Evolutionary conservation across 75 land plant species (phyloP).

Genomic region (Adiantum capillusveneris): DNA sequence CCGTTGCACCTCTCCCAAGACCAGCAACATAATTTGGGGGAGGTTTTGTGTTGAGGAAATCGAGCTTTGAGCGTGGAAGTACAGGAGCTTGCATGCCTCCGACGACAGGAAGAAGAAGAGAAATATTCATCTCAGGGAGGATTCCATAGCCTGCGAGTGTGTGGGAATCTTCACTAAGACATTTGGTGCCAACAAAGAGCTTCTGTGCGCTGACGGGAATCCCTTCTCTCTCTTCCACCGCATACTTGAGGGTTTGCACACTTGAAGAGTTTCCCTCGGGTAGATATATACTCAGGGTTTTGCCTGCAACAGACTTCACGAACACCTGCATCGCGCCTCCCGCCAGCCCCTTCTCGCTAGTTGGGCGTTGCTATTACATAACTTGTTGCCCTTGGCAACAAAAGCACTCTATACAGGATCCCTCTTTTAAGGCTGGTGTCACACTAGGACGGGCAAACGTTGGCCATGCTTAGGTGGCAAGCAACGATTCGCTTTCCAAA

Average conservation of each 20-base stretch:
- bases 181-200: constrained; percentile 21
- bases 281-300: constrained; percentile 30
- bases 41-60: constrained; percentile 75
- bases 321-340: constrained; percentile 41
- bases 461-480: no score
- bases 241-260: constrained; percentile 26
- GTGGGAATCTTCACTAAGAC: constrained; percentile 3
- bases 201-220: constrained; percentile 36
- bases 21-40: constrained; percentile 95
- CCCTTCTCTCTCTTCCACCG: constrained; percentile 24
- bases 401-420: no score
- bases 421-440: no score
- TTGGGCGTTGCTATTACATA: no score
- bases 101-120: constrained; percentile 32
- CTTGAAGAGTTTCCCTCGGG: constrained; percentile 20
- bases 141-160: constrained; percentile 35
- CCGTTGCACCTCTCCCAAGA: constrained; percentile 90
- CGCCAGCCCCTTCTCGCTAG: not conserved
- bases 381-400: no score
- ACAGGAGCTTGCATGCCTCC: constrained; percentile 70
- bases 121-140: constrained; percentile 23
- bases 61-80: constrained; percentile 40
- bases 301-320: constrained; percentile 25
- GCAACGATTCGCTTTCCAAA: no score
- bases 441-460: no score